These are phyloP conservation scores for Lachnellula cervina DNA, from an alignment of 2,329 filamentous ascomycete genomes.

Conservation along the genomic window DNA sequence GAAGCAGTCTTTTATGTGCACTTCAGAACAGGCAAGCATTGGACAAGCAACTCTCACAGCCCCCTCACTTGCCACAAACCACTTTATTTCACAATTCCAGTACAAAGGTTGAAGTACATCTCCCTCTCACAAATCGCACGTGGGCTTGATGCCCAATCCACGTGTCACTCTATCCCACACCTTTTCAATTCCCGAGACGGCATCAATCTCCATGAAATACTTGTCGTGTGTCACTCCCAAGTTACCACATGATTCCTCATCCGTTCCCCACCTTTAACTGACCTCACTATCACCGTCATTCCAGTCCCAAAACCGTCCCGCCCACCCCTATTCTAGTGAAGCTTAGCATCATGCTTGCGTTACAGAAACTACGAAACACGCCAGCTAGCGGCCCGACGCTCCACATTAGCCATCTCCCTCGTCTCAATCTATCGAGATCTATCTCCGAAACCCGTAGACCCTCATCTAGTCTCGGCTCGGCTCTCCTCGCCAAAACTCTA, in stretches of 20 bases:
- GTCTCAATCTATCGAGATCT: conserved; percentile 5
- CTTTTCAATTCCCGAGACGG: not conserved
- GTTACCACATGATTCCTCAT: not conserved
- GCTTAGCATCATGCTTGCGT: not conserved
- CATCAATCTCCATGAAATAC: not conserved
- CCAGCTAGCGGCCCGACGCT: conserved; percentile 5
- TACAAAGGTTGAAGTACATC: not conserved
- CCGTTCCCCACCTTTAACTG: not conserved
- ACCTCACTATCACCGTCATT: not conserved
- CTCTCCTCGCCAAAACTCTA: not conserved
- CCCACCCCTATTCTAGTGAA: not conserved
- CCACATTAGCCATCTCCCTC: conserved; percentile 6
- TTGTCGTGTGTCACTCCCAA: not conserved
- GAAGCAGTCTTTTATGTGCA: conserved; percentile 1
- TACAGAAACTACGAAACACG: not conserved
- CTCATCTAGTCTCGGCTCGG: not conserved
- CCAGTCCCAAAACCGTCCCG: not conserved
- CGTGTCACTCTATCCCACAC: not conserved
- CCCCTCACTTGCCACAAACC: conserved; percentile 10
- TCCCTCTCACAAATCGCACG: not conserved
- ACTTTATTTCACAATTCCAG: conserved; percentile 9
- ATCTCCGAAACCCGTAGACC: not conserved
- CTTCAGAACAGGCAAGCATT: conserved; percentile 1
- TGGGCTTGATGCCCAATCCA: not conserved
- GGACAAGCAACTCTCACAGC: conserved; percentile 2